These are phyloP conservation scores for Lipomyces chichibuensis DNA, from an alignment of 805 yeast genomes.

Conservation along the genomic window DNA sequence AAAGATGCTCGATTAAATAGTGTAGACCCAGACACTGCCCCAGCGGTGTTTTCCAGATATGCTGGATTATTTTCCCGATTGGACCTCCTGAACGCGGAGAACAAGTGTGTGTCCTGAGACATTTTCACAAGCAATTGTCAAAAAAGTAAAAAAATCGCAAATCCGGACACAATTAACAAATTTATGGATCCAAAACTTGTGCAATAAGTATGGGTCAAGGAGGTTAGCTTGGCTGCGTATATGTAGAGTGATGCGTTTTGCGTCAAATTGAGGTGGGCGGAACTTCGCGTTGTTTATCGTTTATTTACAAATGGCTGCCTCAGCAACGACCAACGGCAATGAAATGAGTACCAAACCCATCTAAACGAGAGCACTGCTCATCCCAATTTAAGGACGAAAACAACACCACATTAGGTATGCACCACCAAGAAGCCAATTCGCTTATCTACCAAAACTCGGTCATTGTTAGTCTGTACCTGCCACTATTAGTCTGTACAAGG, in stretches of 20 bases:
- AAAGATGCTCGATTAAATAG: constrained; percentile 21
- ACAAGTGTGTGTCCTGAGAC: constrained; percentile 34
- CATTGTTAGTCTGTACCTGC: neutral
- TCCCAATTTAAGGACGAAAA: too few species aligned
- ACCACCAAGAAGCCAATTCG: neutral
- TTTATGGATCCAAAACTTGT: neutral
- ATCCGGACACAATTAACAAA: neutral
- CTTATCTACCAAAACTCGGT: neutral
- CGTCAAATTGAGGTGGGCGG: neutral
- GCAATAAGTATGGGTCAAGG: neutral
- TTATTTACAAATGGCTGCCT: neutral
- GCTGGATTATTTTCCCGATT: constrained; percentile 24
- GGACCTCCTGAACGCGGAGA: constrained; percentile 32
- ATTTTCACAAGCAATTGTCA: neutral
- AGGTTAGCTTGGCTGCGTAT: neutral
- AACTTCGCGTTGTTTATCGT: neutral
- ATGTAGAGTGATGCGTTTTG: neutral
- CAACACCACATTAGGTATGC: too few species aligned
- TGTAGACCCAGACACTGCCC: constrained; percentile 14
- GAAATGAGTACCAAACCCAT: neutral
- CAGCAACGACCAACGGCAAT: neutral
- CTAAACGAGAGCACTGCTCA: neutral
- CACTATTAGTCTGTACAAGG: neutral
- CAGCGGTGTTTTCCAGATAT: neutral
- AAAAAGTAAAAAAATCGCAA: neutral